A percentile compares a stretch with the other conserved stretches of the same genome.
These are phyloP conservation scores for Pythium myriotylum DNA, from an alignment of 352 stramenopile genomes.

Conservation along the genomic window DNA sequence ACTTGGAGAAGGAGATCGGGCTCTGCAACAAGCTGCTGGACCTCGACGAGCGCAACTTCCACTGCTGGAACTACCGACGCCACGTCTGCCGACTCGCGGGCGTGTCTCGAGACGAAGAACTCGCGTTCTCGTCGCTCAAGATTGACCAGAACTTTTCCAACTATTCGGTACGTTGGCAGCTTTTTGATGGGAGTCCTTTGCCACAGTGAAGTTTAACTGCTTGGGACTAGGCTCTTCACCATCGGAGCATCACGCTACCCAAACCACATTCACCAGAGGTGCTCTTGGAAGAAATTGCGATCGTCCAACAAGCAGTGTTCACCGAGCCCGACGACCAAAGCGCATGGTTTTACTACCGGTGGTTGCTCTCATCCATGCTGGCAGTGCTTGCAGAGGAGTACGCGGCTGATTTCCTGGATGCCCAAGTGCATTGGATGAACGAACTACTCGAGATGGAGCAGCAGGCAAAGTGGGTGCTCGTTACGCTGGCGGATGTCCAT, in stretches of 20 bases:
- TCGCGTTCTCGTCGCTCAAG: slow-evolving; percentile 95
- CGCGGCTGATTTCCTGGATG: slow-evolving; percentile 53
- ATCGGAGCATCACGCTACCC: slow-evolving; percentile 59
- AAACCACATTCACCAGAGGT: slow-evolving; percentile 51
- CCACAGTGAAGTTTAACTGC: too few species aligned
- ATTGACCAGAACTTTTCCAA: slow-evolving; percentile 99
- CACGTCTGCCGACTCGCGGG: slow-evolving; percentile 66
- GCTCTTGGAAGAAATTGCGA: slow-evolving; percentile 72
- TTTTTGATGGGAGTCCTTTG: too few species aligned
- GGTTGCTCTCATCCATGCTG: slow-evolving; percentile 87
- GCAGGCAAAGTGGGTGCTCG: slow-evolving; percentile 73
- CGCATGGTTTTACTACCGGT: slow-evolving; percentile 98
- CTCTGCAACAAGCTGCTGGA: slow-evolving; percentile 77
- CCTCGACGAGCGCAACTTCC: slow-evolving; percentile 98
- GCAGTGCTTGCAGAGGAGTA: slow-evolving; percentile 48
- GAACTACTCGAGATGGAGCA: slow-evolving; percentile 84
- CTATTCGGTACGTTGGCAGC: slow-evolving; percentile 86
- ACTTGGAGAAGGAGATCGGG: slow-evolving; percentile 74
- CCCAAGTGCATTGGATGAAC: slow-evolving; percentile 80
- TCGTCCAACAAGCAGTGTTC: slow-evolving; percentile 96
- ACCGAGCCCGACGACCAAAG: slow-evolving; percentile 99
- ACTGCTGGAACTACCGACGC: slow-evolving; percentile 98
- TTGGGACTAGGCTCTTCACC: slow-evolving; percentile 65
- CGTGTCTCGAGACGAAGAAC: slow-evolving; percentile 69
- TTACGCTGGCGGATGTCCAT: slow-evolving; percentile 62